Evolutionary conservation across 1,284 basidiomycete genomes (phyloP), one percentile per base, ranked within the genome.

Genomic region (Ceratobasidium sp.): DNA sequence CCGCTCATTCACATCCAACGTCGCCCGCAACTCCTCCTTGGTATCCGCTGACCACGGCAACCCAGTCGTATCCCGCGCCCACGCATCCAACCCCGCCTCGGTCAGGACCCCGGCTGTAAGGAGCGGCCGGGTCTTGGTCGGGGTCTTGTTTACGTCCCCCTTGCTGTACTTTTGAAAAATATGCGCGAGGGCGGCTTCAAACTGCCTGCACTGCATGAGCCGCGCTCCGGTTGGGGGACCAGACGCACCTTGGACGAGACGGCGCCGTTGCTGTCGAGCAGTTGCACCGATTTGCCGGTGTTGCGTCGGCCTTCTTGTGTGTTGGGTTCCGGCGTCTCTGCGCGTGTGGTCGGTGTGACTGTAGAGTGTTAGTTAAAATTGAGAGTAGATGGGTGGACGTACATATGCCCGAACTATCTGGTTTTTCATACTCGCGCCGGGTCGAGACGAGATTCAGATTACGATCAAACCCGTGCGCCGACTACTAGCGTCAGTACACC

Each of bases 21-120:
- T 89, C 73, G 90, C 87, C 62, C 85, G 77, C 32, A 92, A 81
- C 75, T 92, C 91, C 62, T 90, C 86, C 77, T 90, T 91, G 29
- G 87, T 87, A 73, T 89, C 90, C 62, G 87, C 81, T n/a, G 87
- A 84, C 72, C 92, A 88, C 17, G 88, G 86, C 29, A 83, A 81
- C 29, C 90, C 90, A 71, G 92, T 92, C 13, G 90, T 92, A 72
- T 91, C 90, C 38, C 78, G 79, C 20, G 89, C 89, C 87, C 89
- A 92, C 49, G 82, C 81, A 75, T 91, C 89, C 55, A 92, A 77
- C 6, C 85, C 89, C 70, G 85, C 81, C 0, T 80, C 77, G 6
- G 83, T 80, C 27, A 91, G 79, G 31, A 58, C 49, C 29, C 57
- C 60, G 10, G 42, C 25, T 25, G 38, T 35, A 31, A 88, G 86